phyloP scores from a whole-genome alignment of 441 rosid genomes.

The Bruguiera hainesii region DNA sequence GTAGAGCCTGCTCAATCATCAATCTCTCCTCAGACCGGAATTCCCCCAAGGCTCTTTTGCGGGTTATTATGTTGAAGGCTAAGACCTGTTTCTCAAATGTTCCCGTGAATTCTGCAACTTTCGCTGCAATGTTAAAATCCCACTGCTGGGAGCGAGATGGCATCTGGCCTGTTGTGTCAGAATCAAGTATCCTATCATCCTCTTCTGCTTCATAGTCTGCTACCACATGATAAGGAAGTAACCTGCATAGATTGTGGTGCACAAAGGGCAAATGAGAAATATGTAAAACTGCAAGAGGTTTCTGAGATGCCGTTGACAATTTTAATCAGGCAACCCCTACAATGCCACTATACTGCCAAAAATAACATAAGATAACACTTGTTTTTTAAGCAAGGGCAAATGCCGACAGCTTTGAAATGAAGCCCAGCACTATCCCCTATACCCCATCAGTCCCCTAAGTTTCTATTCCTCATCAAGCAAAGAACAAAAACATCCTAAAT shows the following conservation, averaged over 20 bases:
- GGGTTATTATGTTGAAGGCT: conserved; percentile 72
- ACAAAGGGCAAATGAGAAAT: conserved; percentile 19
- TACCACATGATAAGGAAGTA: conserved; percentile 87
- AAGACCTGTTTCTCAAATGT: conserved; percentile 87
- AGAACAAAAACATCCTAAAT: too few relatives aligned
- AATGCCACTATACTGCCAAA: background rate
- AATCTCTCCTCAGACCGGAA: conserved; percentile 79
- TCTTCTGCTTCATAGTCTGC: conserved; percentile 97
- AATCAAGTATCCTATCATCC: conserved; percentile 82
- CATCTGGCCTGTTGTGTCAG: conserved; percentile 73
- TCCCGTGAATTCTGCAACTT: conserved; percentile 78
- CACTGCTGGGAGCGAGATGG: conserved; percentile 83
- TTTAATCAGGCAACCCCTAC: background rate
- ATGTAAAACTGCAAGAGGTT: conserved; percentile 5
- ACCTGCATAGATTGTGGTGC: conserved; percentile 40
- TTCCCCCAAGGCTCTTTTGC: conserved; percentile 63
- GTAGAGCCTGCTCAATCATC: conserved; percentile 70
- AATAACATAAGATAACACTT: background rate
- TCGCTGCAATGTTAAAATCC: conserved; percentile 84
- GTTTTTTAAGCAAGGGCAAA: too few relatives aligned
- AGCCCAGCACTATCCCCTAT: too few relatives aligned
- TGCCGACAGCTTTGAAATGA: too few relatives aligned
- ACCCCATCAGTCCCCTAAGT: too few relatives aligned
- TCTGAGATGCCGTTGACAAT: background rate
- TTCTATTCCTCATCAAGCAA: too few relatives aligned